Conservation (phyloP, 371 early-diverging fungal species). For the Fennellomyces sp. region DNA sequence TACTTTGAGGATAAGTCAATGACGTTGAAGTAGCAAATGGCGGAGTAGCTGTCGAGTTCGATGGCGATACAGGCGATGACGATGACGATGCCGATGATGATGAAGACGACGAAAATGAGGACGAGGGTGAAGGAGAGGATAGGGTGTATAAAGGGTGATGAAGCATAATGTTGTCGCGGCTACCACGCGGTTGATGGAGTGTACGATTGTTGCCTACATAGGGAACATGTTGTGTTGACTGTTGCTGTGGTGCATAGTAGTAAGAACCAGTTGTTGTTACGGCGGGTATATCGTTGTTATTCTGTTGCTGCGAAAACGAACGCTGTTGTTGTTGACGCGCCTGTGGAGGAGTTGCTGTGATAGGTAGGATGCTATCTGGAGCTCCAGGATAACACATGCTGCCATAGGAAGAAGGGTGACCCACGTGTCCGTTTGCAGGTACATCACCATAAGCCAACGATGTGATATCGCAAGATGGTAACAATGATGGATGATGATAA, state of each 20-base stretch:
- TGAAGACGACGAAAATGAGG: conserved; percentile 39
- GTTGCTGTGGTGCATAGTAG: not conserved
- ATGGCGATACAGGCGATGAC: conserved; percentile 9
- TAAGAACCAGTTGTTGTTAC: not conserved
- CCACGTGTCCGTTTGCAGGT: conserved; percentile 6
- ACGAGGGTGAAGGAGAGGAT: conserved; percentile 26
- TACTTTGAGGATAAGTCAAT: conserved; percentile 1
- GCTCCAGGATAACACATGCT: conserved; percentile 2
- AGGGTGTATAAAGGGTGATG: not conserved
- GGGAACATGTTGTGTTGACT: not conserved
- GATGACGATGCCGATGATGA: conserved; percentile 24
- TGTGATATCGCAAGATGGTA: not conserved
- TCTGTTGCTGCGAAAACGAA: conserved; percentile 4
- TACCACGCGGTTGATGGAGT: conserved; percentile 3
- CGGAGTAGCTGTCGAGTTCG: conserved; percentile 8
- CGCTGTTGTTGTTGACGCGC: conserved; percentile 12
- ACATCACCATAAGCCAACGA: conserved; percentile 1
- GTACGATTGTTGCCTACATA: not conserved
- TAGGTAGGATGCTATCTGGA: not conserved
- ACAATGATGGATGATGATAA: conserved; percentile 7
- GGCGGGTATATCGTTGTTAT: no score
- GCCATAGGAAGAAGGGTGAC: not conserved
- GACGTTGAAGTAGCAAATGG: conserved; percentile 2
- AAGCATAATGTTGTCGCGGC: not conserved
- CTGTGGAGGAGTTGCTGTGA: not conserved